Conservation (phyloP, 257 asterid genomes). For the Parsonsia alboflavescens region DNA sequence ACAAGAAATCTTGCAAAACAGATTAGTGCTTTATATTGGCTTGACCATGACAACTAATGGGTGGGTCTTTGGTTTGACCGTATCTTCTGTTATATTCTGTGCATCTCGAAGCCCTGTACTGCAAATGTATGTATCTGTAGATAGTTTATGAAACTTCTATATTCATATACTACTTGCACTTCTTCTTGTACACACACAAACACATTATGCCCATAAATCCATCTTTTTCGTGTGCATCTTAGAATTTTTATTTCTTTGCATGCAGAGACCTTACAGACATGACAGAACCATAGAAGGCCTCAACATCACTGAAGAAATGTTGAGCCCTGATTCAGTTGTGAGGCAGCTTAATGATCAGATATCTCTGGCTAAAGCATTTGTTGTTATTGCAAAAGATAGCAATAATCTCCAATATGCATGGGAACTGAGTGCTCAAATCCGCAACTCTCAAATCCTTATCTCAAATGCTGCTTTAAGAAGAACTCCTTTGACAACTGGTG, state of each 20-base stretch:
- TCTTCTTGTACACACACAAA: neutral
- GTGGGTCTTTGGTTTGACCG: neutral
- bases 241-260: neutral
- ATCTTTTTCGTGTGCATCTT: neutral
- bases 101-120: neutral
- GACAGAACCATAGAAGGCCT: constrained; percentile 33
- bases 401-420: constrained; percentile 44
- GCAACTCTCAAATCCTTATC: constrained; percentile 37
- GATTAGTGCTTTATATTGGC: neutral
- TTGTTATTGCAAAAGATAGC: constrained; percentile 45
- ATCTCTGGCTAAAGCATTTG: constrained; percentile 43
- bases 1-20: neutral
- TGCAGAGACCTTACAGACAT: constrained; percentile 38
- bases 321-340: constrained; percentile 37
- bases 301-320: constrained; percentile 40
- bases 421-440: constrained; percentile 48
- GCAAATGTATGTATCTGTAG: neutral
- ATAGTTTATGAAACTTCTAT: neutral
- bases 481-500: constrained; percentile 37
- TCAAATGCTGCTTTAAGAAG: constrained; percentile 42
- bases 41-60: neutral
- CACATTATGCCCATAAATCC: neutral
- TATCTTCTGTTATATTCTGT: neutral
- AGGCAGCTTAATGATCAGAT: constrained; percentile 48
- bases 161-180: neutral